Percentiles rank a stretch among this genome's conserved stretches.
Conservation (phyloP, 371 early-diverging fungal species). For the Apophysomyces ossiformis region DNA sequence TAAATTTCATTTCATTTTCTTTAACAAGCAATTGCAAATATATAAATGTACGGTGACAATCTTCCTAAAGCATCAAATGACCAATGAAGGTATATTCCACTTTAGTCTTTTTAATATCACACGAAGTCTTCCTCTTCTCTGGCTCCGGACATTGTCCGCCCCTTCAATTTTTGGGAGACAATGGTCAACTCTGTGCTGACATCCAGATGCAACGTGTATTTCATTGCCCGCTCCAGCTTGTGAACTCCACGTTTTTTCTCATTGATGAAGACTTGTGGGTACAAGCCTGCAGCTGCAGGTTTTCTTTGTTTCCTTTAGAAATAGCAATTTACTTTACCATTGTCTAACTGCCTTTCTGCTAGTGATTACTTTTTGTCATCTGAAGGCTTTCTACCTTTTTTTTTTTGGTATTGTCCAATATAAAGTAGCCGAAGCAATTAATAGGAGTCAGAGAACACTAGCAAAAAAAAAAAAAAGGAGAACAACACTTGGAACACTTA, state of each 20-base stretch:
- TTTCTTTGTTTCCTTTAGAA: no score
- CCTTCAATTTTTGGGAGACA: not conserved
- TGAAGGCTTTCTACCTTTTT: no score
- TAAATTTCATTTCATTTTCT: conserved; percentile 8
- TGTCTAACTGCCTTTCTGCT: no score
- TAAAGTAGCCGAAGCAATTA: no score
- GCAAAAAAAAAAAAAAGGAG: no score
- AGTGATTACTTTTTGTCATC: no score
- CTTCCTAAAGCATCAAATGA: conserved; percentile 5
- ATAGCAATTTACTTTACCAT: no score
- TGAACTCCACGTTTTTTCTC: not conserved
- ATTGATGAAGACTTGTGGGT: not conserved
- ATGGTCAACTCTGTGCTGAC: not conserved
- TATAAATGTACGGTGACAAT: not conserved
- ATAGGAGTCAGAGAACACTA: no score
- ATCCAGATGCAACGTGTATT: not conserved
- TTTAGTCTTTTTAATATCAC: not conserved
- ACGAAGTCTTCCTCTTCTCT: not conserved
- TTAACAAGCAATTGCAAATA: not conserved
- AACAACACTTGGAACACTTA: no score
- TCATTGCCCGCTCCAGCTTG: not conserved
- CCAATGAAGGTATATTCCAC: not conserved
- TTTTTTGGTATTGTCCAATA: no score
- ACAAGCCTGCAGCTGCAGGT: not conserved
- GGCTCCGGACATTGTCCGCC: conserved; percentile 9